Evolutionary conservation across 352 stramenopile species (phyloP), one percentile per base, ranked within the genome.

Genomic region (Phytophthora sansomeana): DNA sequence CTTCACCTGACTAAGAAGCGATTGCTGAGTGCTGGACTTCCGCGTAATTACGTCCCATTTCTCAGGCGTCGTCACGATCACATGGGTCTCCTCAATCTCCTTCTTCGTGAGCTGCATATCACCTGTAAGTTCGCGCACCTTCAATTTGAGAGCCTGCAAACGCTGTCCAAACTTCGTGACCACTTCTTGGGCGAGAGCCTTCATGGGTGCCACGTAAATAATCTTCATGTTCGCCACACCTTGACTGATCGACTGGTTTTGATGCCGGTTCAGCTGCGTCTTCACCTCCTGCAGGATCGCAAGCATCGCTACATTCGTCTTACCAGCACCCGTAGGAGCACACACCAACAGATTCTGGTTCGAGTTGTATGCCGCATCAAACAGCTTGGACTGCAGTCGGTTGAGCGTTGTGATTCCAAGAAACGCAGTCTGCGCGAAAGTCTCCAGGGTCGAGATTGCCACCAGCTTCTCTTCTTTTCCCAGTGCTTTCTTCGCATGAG

Each of bases 41-140:
- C 98, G 82, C 50, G 98, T 99, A 32, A 99, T 98, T 2, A 99
- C 97, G 66, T 99, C 97, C 96, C 96, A 99, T 70, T 99, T 99
- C 70, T 99, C 97, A 0, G 97, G 97, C 6, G 97, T 99, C n/a
- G 96, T 99, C 16, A 99, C 97, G 29, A 99, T 97, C 39, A 99
- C 79, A 14, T 98, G 92, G n/a, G 91, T 97, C 32, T 92, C 74
- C 33, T 96, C 89, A 30, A 99, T 98, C 76, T 99, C 97, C 7
- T 94, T 89, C 66, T 97, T 93, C 3, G 94, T 99, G 29, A 99
- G 77, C 77, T 99, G 98, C 97, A 91, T 99, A 77, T 99, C 98
- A 35, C 98, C 98, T 16, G 97, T 99, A 39, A 99, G 79, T 65
- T 99, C 97, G 6, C 85, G 82, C 0, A 99, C 96, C 58, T 78